Evolutionary conservation across 805 yeast genomes (phyloP), one percentile per base, ranked within the genome.

Genomic region (Kuraishia capsulata): DNA sequence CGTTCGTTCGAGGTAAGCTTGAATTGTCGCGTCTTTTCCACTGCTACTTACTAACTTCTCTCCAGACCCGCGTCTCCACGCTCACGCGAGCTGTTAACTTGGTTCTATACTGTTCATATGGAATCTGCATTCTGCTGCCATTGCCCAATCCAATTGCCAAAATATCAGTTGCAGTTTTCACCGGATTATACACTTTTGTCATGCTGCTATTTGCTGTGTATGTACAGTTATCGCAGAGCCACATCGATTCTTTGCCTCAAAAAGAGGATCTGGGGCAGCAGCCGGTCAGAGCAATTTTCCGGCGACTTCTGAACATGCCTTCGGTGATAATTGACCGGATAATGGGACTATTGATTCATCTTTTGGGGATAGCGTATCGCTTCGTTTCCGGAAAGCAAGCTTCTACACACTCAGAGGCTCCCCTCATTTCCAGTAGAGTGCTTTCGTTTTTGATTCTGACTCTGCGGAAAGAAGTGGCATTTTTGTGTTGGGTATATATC

Each of bases 401-500:
- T 2, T 30, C 10, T 18, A n/a, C n/a, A n/a, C n/a, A n/a, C n/a
- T 39, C 24, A 11, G 20, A 16, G 4, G 20, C 17, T 13, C 23
- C 34, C 11, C 21, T 16, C 9, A 4, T 37, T 11, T 30, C 35
- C 28, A 39, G 44, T 11, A 21, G 38, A 9, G 44, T 50, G 5
- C 40, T 56, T 3, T 48, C 62, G 6, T 57, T 51, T 39, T 36
- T 41, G 2, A 24, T 54, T 8, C 51, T 58, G 3, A 43, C 46
- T 19, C 21, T 54, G 2, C 52, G 62, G n/a, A 57, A 57, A 34
- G 20, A 50, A 1, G 16, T 53, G 6, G 50, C 57, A 2, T 43
- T 59, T n/a, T 35, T 47, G 8, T 45, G 51, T 33, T 53, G 55
- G 53, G 45, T 49, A 8, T 56, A 50, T 40, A 47, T 57, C 2